Evolutionary conservation across 441 rosid genomes (phyloP).

Genomic region (Theobroma grandiflorum): DNA sequence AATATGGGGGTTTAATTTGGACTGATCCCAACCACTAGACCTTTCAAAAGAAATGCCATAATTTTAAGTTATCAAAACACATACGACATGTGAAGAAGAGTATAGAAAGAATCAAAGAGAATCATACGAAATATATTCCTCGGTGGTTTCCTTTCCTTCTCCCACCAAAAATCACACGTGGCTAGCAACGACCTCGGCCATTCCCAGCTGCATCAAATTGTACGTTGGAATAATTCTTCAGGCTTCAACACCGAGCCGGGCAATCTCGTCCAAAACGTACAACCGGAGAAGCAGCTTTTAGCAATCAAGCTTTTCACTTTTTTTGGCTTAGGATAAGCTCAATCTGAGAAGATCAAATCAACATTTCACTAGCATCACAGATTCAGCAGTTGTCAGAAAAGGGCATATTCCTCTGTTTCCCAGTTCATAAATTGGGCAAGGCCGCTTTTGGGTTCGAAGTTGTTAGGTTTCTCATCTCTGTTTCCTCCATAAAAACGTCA

Average conservation of each 20-base stretch:
- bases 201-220: not conserved
- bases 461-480: not conserved
- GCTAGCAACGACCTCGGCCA: not conserved
- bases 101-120: not conserved
- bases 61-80: no score
- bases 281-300: not conserved
- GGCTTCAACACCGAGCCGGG: not conserved
- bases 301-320: not conserved
- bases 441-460: not conserved
- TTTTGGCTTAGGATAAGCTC: not conserved
- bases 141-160: not conserved
- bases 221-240: not conserved
- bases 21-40: no score
- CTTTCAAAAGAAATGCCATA: no score
- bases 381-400: not conserved
- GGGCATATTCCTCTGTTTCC: slow-evolving; percentile 10
- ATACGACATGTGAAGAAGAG: no score
- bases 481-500: not conserved
- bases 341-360: not conserved
- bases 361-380: not conserved
- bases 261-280: not conserved
- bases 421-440: not conserved
- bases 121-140: not conserved
- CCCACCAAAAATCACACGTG: not conserved
- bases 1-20: no score